Conservation (phyloP, 2,329 filamentous ascomycete genomes). For the Hymenotorrendiella dingleyae region DNA sequence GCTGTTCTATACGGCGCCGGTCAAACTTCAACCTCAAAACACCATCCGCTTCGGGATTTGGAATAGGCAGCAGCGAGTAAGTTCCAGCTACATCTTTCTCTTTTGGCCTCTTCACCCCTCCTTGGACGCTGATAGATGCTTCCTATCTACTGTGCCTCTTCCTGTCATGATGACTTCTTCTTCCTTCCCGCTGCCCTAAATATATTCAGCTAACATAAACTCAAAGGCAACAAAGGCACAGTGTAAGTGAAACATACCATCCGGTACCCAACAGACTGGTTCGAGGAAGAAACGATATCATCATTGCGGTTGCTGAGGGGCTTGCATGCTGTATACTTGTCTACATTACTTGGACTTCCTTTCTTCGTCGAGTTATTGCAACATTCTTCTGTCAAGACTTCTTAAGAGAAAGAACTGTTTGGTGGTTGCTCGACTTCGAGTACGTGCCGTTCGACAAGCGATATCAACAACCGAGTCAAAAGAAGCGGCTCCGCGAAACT, state of each 20-base stretch:
- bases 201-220: conserved; percentile 1
- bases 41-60: too few species aligned
- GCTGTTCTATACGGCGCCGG: neutral
- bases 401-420: neutral
- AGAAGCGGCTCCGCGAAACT: conserved; percentile 3
- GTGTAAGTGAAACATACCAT: conserved; percentile 6
- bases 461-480: neutral
- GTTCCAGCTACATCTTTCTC: conserved; percentile 1
- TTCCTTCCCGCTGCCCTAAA: neutral
- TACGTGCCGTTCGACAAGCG: neutral
- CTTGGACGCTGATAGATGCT: neutral
- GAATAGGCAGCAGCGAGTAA: conserved; percentile 8
- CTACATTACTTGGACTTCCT: conserved; percentile 4
- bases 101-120: neutral
- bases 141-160: conserved; percentile 8
- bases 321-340: too few species aligned
- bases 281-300: too few species aligned
- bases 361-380: neutral
- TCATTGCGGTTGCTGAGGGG: too few species aligned
- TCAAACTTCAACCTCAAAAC: conserved; percentile 1
- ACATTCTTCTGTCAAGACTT: neutral
- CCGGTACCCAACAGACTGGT: too few species aligned
- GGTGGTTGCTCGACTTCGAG: conserved; percentile 1
- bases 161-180: neutral
- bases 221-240: conserved; percentile 4